Base-by-base conservation (phyloP, 2,329 filamentous ascomycete species). In the Aspergillus fumigatus region DNA sequence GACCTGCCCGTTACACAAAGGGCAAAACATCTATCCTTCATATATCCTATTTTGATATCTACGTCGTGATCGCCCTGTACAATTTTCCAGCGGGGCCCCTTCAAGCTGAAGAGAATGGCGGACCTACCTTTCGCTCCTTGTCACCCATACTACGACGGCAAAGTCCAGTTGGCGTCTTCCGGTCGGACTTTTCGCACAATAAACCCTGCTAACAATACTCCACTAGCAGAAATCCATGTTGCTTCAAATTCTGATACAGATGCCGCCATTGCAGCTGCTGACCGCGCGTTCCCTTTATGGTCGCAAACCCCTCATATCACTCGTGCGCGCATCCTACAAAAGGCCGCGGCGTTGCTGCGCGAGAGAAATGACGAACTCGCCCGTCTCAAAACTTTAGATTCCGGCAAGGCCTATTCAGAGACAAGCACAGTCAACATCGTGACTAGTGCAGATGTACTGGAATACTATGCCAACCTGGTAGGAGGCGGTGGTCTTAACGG, bases 381-480 rank as follows among this genome's bases (percentile, higher is more conserved):
- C 51, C 82, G 81, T 55, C 79, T 90, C 55, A 92, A 96, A 77
- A 95, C 90, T 1, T 80, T 88, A 67, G 91, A 96, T 73, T 95
- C 91, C 0, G 91, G 92, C 69, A 95, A 95, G 73, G 85, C 91
- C 7, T 93, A 83, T 74, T 88, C 88, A 3, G 91, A 96, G 75
- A 96, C 92, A 3, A 89, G 87, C 53, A 86, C 87, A 0, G 90
- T 96, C 27, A 92, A 96, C 70, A 81, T 96, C 23, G 82, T 87
- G 45, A 94, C 90, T 0, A 90, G 91, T 50, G 89, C 88, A 25
- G 91, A 95, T 72, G 89, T 92, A 29, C 81, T 95, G 58, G 90
- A 94, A 72, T 95, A 92, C 78, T 95, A 89, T 73, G 90, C 90
- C 57, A 89, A 90, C 67, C 78, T 92, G 53, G 84, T 93, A 48